These are phyloP conservation scores for Tritrichomonas foetus DNA, from an alignment of 208 protist species.

Conservation along the genomic window DNA sequence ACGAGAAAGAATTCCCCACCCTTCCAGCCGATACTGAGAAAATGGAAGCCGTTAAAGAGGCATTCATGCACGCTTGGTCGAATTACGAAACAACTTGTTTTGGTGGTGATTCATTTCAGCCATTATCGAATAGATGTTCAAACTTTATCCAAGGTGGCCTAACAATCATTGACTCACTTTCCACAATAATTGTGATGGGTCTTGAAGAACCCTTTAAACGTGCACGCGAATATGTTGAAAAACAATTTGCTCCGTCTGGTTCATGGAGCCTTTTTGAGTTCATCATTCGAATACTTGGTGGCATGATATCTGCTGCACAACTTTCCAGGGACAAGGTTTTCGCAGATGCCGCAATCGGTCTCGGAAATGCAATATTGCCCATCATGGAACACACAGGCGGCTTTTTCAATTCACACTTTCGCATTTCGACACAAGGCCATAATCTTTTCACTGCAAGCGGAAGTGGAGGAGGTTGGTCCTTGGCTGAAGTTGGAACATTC, in stretches of 20 bases:
- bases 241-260: not conserved
- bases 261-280: constrained; percentile 67
- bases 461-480: too few species aligned
- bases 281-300: constrained; percentile 67
- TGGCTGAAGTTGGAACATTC: constrained; percentile 65
- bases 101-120: constrained; percentile 68
- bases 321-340: constrained; percentile 38
- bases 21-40: constrained; percentile 43
- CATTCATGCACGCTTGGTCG: constrained; percentile 46
- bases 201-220: constrained; percentile 27
- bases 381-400: constrained; percentile 50
- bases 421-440: constrained; percentile 44
- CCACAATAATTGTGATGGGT: constrained; percentile 66
- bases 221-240: not conserved
- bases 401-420: not conserved
- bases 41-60: constrained; percentile 46
- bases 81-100: constrained; percentile 64
- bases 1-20: not conserved
- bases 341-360: constrained; percentile 38
- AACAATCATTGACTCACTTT: constrained; percentile 69
- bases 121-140: constrained; percentile 49
- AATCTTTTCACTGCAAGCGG: not conserved
- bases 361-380: constrained; percentile 55
- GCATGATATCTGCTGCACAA: constrained; percentile 66
- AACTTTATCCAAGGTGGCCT: constrained; percentile 55